Evolutionary conservation across 306 rosid genomes (phyloP).

Genomic region (Alnus rubra): DNA sequence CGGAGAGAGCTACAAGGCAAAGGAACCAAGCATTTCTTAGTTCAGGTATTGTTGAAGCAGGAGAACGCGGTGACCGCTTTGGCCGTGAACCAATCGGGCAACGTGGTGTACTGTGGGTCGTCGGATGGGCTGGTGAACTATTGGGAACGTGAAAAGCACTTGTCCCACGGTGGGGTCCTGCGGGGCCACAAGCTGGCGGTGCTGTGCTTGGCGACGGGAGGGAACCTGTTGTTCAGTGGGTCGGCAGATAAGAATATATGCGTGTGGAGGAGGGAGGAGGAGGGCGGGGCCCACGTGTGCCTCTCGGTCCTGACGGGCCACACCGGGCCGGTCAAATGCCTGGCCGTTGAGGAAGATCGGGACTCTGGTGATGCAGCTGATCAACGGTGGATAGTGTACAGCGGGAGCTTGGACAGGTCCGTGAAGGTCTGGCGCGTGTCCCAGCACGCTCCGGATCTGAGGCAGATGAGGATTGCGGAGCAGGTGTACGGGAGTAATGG

Average conservation of each 20-base stretch:
- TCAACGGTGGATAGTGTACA: conserved; percentile 68
- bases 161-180: conserved; percentile 60
- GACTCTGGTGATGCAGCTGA: background rate
- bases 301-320: conserved; percentile 77
- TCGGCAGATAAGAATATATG: conserved; percentile 82
- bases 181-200: conserved; percentile 83
- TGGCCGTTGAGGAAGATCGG: conserved; percentile 57
- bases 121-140: conserved; percentile 80
- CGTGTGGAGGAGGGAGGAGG: conserved; percentile 72
- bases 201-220: conserved; percentile 63
- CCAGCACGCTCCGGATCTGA: conserved; percentile 53
- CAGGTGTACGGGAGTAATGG: background rate
- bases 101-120: conserved; percentile 65
- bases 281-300: conserved; percentile 57
- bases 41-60: conserved; percentile 61
- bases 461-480: conserved; percentile 21
- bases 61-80: conserved; percentile 90
- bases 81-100: conserved; percentile 42
- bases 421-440: conserved; percentile 95
- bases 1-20: conserved; percentile 42
- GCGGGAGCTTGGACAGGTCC: conserved; percentile 80
- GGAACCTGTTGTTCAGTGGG: conserved; percentile 72
- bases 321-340: conserved; percentile 83
- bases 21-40: conserved; percentile 49
- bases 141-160: conserved; percentile 58